Percentiles rank a stretch among this genome's conserved stretches.
phyloP scores from a whole-genome alignment of 1,139 yeast genomes.

The Pichia terricola region DNA sequence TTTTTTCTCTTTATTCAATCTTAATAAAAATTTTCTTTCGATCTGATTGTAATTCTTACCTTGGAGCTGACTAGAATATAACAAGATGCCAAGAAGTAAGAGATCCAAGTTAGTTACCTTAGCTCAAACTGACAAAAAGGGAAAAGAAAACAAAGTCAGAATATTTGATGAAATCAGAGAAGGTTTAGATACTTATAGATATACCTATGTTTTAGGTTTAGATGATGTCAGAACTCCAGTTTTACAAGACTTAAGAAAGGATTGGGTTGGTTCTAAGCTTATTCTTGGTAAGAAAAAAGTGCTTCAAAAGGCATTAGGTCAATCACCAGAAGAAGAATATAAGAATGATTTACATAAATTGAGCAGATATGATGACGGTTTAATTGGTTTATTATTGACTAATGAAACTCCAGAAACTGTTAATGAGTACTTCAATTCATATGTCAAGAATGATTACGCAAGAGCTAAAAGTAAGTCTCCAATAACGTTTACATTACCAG shows the following conservation, averaged over 20 bases:
- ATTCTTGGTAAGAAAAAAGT: conserved; percentile 90
- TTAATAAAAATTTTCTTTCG: no score
- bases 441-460: conserved; percentile 72
- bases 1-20: no score
- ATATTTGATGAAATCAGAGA: conserved; percentile 84
- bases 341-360: conserved; percentile 71
- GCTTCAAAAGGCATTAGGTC: conserved; percentile 85
- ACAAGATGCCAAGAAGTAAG: conserved; percentile 76
- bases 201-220: conserved; percentile 76
- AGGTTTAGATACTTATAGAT: conserved; percentile 66
- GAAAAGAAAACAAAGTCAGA: conserved; percentile 83
- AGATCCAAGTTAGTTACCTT: conserved; percentile 92
- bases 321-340: conserved; percentile 80
- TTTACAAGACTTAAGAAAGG: conserved; percentile 81
- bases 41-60: no score
- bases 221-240: conserved; percentile 96
- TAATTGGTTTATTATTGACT: conserved; percentile 81
- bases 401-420: conserved; percentile 80
- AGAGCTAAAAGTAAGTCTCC: conserved; percentile 86
- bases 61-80: no score
- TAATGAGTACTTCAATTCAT: conserved; percentile 71
- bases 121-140: conserved; percentile 93
- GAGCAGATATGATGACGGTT: conserved; percentile 52
- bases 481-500: conserved; percentile 74
- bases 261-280: conserved; percentile 86